Base-by-base conservation (phyloP, 2,329 filamentous ascomycete species). In the Pseudocercospora macadamiae region DNA sequence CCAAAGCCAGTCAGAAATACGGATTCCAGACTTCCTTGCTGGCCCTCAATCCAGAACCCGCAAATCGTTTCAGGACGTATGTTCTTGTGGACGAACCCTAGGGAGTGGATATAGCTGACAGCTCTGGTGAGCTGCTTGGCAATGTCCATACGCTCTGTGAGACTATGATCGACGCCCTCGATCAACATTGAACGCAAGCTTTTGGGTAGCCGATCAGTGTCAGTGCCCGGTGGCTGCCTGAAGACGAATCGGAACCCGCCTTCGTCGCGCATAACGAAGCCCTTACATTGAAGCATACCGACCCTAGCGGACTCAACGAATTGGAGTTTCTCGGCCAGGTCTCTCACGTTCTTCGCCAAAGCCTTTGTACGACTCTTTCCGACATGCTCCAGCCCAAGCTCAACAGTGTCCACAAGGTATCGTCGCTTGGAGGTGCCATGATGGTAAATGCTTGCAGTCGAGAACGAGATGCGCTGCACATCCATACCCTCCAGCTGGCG, bases 1-100 rank as follows among this genome's bases (percentile, higher is more conserved):
- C 80, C 75, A 55, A 82, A 82, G 0, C 81, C 80, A 4, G 80
- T 60, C 0, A 83, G 73, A 49, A 76, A 81, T 1, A 70, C 63
- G 0, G 60, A 60, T 2, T 68, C 68, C 0, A 75, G 47, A 2
- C 19, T 25, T 10, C 42, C 42, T n/a, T 45, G 21, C 21, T 45
- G 42, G 4, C 57, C 21, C 4, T 48, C 23, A 21, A 70, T 59
- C 10, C 66, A 30, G 45, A 74, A 64, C 3, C 73, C 57, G 3
- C 80, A 53, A 10, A 79, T 64, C 0, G 68, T 76, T 30, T 82
- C 78, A 1, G 79, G 78, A 0, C 76, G 71, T 16, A 82, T 75
- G 49, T 74, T 77, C 61, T 80, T 78, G 70, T 82, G 76, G 8
- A 82, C 76, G 42, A 80, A 78, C 4, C 69, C 71, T 23, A 72